These are phyloP conservation scores for Saccharomycopsis sp. DNA, from an alignment of 805 yeast species.

Conservation along the genomic window DNA sequence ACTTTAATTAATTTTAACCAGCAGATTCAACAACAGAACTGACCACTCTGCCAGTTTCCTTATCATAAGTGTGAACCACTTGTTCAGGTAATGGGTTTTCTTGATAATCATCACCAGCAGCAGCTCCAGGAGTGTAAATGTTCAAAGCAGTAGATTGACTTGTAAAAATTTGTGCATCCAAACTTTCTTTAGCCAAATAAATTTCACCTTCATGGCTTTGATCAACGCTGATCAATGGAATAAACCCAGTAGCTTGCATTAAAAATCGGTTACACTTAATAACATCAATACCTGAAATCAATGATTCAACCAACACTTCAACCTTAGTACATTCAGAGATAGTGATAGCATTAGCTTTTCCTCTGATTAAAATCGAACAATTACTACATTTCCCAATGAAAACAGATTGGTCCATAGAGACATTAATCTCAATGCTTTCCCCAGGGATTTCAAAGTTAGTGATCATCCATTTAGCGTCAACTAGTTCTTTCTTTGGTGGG, in stretches of 20 bases:
- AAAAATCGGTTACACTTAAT: slow-evolving; percentile 79
- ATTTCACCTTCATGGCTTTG: slow-evolving; percentile 82
- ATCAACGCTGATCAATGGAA: slow-evolving; percentile 82
- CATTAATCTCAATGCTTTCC: slow-evolving; percentile 64
- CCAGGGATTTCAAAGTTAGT: slow-evolving; percentile 65
- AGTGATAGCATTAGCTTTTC: slow-evolving; percentile 86
- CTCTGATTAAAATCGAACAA: slow-evolving; percentile 73
- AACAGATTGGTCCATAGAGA: slow-evolving; percentile 79
- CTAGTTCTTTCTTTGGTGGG: slow-evolving; percentile 62
- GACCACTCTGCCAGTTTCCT: slow-evolving; percentile 47
- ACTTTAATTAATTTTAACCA: slow-evolving; percentile 36
- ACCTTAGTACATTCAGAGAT: slow-evolving; percentile 63
- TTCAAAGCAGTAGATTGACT: slow-evolving; percentile 82
- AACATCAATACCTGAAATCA: slow-evolving; percentile 82
- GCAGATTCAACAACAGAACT: slow-evolving; percentile 78
- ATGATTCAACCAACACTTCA: slow-evolving; percentile 75
- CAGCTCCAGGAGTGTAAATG: slow-evolving; percentile 53
- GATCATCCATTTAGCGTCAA: slow-evolving; percentile 84
- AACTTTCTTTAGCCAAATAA: slow-evolving; percentile 66
- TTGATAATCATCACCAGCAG: slow-evolving; percentile 53
- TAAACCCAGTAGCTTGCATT: slow-evolving; percentile 72
- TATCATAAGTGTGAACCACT: slow-evolving; percentile 60
- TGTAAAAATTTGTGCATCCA: slow-evolving; percentile 72
- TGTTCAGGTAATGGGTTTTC: slow-evolving; percentile 92
- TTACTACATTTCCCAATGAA: slow-evolving; percentile 78